Conservation (phyloP, 371 early-diverging fungal species). For the Chytridium lagenaria region DNA sequence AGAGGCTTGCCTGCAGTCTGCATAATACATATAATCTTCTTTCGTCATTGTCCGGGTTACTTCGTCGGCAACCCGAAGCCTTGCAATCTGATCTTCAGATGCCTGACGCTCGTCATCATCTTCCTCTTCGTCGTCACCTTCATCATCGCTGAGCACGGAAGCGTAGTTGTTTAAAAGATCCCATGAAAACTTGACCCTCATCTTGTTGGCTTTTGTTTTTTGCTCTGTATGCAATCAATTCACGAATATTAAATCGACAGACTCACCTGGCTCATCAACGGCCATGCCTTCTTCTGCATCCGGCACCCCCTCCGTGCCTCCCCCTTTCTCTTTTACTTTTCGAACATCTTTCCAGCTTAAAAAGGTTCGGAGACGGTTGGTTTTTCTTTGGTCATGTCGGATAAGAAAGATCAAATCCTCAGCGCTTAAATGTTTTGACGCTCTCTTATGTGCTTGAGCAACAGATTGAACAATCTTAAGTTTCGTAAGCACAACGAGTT, state of each 20-base stretch:
- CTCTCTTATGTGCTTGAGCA: slow-evolving; percentile 82
- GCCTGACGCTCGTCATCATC: slow-evolving; percentile 79
- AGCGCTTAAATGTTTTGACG: slow-evolving; percentile 79
- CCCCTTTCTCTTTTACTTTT: slow-evolving; percentile 72
- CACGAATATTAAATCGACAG: neutral
- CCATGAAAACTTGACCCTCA: slow-evolving; percentile 89
- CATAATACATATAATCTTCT: slow-evolving; percentile 98
- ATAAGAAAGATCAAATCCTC: slow-evolving; percentile 97
- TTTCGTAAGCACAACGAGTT: neutral
- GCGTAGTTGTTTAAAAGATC: slow-evolving; percentile 78
- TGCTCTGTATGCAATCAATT: slow-evolving; percentile 38
- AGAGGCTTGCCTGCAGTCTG: slow-evolving; percentile 97
- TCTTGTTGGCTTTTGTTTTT: slow-evolving; percentile 66
- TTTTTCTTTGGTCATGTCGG: slow-evolving; percentile 91
- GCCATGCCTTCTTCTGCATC: slow-evolving; percentile 62
- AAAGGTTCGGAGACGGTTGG: slow-evolving; percentile 87
- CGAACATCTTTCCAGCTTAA: slow-evolving; percentile 96
- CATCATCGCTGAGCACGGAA: slow-evolving; percentile 69
- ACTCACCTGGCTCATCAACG: slow-evolving; percentile 33
- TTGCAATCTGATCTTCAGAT: slow-evolving; percentile 77
- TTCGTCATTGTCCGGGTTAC: slow-evolving; percentile 95
- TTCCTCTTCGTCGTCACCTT: slow-evolving; percentile 84
- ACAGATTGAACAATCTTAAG: slow-evolving; percentile 80
- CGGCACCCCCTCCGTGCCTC: slow-evolving; percentile 14
- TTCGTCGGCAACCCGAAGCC: slow-evolving; percentile 78